These are phyloP conservation scores for Quercus dentata DNA, from an alignment of 306 rosid genomes.

Conservation along the genomic window DNA sequence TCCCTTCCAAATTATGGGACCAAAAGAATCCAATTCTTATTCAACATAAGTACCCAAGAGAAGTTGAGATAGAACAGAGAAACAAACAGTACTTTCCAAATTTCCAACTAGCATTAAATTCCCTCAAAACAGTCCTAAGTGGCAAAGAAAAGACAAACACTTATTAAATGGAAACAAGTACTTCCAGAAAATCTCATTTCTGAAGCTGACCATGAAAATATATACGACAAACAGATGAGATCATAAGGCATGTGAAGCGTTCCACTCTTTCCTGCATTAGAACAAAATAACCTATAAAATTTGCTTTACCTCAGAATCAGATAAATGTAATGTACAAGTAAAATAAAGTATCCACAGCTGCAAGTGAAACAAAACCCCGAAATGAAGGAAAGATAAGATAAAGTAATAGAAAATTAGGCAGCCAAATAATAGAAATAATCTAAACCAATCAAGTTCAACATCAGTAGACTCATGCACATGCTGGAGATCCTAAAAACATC, in stretches of 20 bases:
- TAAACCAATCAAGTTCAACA: neutral
- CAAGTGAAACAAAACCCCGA: neutral
- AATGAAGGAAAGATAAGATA: neutral
- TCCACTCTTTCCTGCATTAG: constrained; percentile 7
- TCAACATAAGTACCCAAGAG: neutral
- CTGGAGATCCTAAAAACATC: neutral
- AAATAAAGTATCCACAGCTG: neutral
- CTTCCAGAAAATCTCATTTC: neutral
- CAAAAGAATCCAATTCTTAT: neutral
- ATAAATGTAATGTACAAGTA: neutral
- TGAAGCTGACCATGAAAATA: neutral
- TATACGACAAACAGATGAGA: neutral
- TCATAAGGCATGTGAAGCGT: neutral
- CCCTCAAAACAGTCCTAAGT: neutral
- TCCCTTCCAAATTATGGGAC: neutral
- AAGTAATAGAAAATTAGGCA: neutral
- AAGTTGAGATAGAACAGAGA: neutral
- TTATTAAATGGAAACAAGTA: neutral
- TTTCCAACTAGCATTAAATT: neutral
- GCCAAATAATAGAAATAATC: neutral
- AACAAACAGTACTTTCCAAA: neutral
- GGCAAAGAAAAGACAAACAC: neutral
- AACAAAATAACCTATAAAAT: neutral
- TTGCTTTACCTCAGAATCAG: neutral
- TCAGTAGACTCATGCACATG: neutral